Percentiles rank a stretch among this genome's conserved stretches.
These are phyloP conservation scores for Geosmithia flava DNA, from an alignment of 2,329 filamentous ascomycete genomes.

Conservation along the genomic window DNA sequence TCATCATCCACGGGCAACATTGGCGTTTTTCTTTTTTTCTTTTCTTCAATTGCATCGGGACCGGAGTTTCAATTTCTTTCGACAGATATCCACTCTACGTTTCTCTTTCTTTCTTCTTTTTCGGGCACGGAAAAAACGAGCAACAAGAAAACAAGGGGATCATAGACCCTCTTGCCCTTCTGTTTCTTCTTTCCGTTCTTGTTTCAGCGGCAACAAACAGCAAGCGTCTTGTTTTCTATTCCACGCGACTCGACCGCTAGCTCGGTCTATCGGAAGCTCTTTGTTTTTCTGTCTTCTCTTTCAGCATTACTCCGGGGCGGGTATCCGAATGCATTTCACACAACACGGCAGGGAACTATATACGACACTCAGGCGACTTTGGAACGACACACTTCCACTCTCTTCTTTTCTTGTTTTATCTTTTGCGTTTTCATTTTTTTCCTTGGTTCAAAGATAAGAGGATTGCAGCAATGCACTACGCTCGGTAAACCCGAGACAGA, in stretches of 20 bases:
- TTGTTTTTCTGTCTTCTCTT: slow-evolving; percentile 19
- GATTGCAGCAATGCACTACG: slow-evolving; percentile 52
- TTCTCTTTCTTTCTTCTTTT: slow-evolving; percentile 19
- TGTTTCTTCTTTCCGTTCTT: slow-evolving; percentile 22
- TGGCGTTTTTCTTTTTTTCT: slow-evolving; percentile 18
- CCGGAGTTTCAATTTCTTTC: slow-evolving; percentile 22
- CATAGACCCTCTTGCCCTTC: slow-evolving; percentile 9
- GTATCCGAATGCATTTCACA: slow-evolving; percentile 37
- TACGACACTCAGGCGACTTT: slow-evolving; percentile 29
- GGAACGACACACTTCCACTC: slow-evolving; percentile 15
- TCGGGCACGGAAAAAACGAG: neutral
- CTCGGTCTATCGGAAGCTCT: slow-evolving; percentile 30
- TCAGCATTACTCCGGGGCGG: slow-evolving; percentile 42
- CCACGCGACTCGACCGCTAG: slow-evolving; percentile 25
- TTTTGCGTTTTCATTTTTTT: slow-evolving; percentile 11
- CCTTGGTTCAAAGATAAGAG: slow-evolving; percentile 35
- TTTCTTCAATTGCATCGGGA: slow-evolving; percentile 22
- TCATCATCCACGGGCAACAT: slow-evolving; percentile 17
- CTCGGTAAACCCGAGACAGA: slow-evolving; percentile 35
- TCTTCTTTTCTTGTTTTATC: slow-evolving; percentile 13
- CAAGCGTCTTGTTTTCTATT: slow-evolving; percentile 21
- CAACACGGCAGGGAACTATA: slow-evolving; percentile 29
- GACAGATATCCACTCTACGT: slow-evolving; percentile 23
- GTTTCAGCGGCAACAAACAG: slow-evolving; percentile 31
- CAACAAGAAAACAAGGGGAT: neutral